Base-by-base conservation (phyloP, 2,329 filamentous ascomycete species). In the Aspergillus caelatus region DNA sequence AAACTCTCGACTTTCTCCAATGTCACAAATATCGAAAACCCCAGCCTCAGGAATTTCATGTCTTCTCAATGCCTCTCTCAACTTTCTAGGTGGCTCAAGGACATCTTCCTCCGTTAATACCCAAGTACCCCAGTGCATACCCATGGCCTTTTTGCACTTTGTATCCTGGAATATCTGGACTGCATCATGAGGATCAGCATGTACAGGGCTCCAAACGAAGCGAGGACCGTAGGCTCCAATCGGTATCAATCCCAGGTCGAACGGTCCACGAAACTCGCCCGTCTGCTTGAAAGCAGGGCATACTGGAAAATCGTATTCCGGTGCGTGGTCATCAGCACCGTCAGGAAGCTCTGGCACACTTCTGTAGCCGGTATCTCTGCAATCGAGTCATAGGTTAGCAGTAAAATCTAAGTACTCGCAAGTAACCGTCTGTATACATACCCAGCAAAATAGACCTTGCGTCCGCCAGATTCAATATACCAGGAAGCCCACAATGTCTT, bases 91-190 rank as follows among this genome's bases (percentile, higher is more conserved):
- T 53, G 94, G 94, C 79, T 97, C 93, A 62, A 94, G 76, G 1
- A 96, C 90, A 63, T 94, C 91, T 78, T 98, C 94, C 64, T 88
- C 84, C 0, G 94, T 97, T 69, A 97, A 78, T 0, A 92, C 89
- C 93, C 94, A 97, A 0, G 91, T 82, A 2, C 93, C 94, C 93
- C 94, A 97, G 75, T 97, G 94, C 70, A 97, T 97, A 1, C 88
- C 94, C 80, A 97, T 84, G 26, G 93, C 94, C 21, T 81, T 83
- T 71, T 86, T 83, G 81, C 94, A 97, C 69, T 85, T 85, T 0
- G 92, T 96, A 71, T 97, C 94, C 8, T 83, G 78, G 77, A 97
- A 97, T 70, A 98, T 97, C 71, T 95, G 92, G 43, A 97, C 93
- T 0, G 90, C 87, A 75, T 98, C 94, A 68, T 88, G 89, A 0